Evolutionary conservation across 2,329 filamentous ascomycete genomes (phyloP).

Genomic region (Didymella sp.): DNA sequence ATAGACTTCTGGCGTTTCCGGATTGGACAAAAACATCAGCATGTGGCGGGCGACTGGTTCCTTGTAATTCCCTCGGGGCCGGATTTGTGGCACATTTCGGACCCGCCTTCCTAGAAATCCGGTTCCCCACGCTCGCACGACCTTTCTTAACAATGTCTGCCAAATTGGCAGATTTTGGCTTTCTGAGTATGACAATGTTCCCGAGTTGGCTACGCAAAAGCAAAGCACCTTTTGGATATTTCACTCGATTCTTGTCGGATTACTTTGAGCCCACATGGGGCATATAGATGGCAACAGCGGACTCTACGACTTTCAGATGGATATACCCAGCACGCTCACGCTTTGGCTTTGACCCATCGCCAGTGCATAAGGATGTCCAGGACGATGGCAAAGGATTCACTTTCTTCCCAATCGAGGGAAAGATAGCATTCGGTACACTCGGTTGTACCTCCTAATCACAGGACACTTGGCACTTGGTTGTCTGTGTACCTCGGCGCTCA

Average conservation of each 20-base stretch:
- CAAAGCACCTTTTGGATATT: conserved; percentile 3
- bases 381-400: conserved; percentile 5
- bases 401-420: conserved; percentile 3
- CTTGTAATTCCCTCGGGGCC: conserved; percentile 13
- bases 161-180: conserved; percentile 1
- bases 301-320: conserved; percentile 12
- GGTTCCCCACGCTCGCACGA: conserved; percentile 15
- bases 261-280: conserved; percentile 12
- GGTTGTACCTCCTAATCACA: conserved; percentile 18
- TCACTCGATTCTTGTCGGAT: conserved; percentile 14
- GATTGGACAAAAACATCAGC: conserved; percentile 36
- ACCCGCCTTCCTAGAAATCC: conserved; percentile 16
- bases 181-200: not conserved
- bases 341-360: conserved; percentile 11
- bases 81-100: conserved; percentile 17
- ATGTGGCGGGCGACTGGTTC: conserved; percentile 32
- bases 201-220: conserved; percentile 3
- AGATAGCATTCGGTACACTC: conserved; percentile 17
- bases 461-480: conserved; percentile 12
- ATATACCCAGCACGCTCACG: conserved; percentile 11
- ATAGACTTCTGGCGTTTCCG: conserved; percentile 35
- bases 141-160: conserved; percentile 8
- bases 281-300: conserved; percentile 19
- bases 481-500: conserved; percentile 19
- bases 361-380: conserved; percentile 6